These are phyloP conservation scores for Paramecium caudatum DNA, from an alignment of 73 alveolate species.

Conservation along the genomic window DNA sequence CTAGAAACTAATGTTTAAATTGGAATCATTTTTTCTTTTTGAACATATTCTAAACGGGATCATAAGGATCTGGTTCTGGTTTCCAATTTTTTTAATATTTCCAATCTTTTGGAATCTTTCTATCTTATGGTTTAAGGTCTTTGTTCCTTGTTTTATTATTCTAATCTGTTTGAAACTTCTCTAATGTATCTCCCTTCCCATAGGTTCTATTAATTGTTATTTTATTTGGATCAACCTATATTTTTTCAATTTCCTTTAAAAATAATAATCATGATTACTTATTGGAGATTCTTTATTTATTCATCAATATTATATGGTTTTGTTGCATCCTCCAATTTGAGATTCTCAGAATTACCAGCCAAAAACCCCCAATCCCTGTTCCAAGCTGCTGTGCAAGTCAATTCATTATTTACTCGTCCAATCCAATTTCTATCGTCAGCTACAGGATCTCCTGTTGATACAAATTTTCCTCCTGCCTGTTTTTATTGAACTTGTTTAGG, in stretches of 20 bases:
- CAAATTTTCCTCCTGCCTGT: conserved; percentile 75
- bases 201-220: conserved; percentile 66
- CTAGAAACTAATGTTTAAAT: no score
- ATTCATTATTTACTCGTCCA: conserved; percentile 75
- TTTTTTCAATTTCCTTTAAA: conserved; percentile 48
- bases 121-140: conserved; percentile 72
- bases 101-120: conserved; percentile 74
- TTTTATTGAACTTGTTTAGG: conserved; percentile 55
- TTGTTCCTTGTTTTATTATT: conserved; percentile 63
- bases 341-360: conserved; percentile 76
- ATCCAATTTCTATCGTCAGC: conserved; percentile 80
- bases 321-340: conserved; percentile 75
- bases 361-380: conserved; percentile 78
- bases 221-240: conserved; percentile 62
- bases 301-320: conserved; percentile 74
- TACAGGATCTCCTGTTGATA: conserved; percentile 72
- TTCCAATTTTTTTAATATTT: conserved; percentile 71
- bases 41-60: conserved; percentile 68
- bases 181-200: conserved; percentile 75
- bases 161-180: conserved; percentile 31
- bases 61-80: conserved; percentile 73
- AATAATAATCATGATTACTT: not conserved
- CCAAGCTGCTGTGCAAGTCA: conserved; percentile 77
- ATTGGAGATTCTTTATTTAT: conserved; percentile 68
- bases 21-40: conserved; percentile 62